Evolutionary conservation across 108 stramenopile species (phyloP).

Genomic region (Pseudonitzschia multiseries): DNA sequence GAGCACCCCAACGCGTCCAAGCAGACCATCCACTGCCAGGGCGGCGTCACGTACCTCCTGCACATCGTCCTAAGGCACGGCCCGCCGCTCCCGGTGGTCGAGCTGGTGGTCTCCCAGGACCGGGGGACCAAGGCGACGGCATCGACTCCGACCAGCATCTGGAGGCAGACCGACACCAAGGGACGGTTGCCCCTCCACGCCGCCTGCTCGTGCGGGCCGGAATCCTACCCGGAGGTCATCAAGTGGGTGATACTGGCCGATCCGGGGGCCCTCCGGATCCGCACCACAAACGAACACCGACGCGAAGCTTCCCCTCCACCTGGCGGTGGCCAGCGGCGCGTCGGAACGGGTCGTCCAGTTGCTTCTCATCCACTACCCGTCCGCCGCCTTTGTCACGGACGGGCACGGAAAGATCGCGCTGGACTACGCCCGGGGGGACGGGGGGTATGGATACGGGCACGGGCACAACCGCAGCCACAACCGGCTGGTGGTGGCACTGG

Average conservation of each 20-base stretch:
- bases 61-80: conserved; percentile 22
- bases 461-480: conserved; percentile 8
- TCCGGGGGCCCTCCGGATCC: conserved; percentile 17
- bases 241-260: conserved; percentile 18
- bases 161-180: conserved; percentile 15
- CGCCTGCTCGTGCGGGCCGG: conserved; percentile 24
- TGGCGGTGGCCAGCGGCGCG: conserved; percentile 16
- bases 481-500: conserved; percentile 20
- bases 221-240: conserved; percentile 20
- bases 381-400: conserved; percentile 27
- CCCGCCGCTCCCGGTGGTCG: conserved; percentile 24
- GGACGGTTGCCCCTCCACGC: conserved; percentile 37
- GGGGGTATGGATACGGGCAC: not conserved
- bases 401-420: conserved; percentile 20
- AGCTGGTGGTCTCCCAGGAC: conserved; percentile 12
- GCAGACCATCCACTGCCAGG: not conserved
- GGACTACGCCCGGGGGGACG: conserved; percentile 28
- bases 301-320: conserved; percentile 25
- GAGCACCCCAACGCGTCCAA: conserved; percentile 12
- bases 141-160: no score
- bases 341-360: conserved; percentile 28
- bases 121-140: not conserved
- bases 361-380: conserved; percentile 26
- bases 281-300: conserved; percentile 6
- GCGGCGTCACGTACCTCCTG: conserved; percentile 12